A percentile compares a stretch with the other conserved stretches of the same genome.
These are phyloP conservation scores for Plasmodium coatneyi DNA, from an alignment of 169 alveolate genomes.

Conservation along the genomic window DNA sequence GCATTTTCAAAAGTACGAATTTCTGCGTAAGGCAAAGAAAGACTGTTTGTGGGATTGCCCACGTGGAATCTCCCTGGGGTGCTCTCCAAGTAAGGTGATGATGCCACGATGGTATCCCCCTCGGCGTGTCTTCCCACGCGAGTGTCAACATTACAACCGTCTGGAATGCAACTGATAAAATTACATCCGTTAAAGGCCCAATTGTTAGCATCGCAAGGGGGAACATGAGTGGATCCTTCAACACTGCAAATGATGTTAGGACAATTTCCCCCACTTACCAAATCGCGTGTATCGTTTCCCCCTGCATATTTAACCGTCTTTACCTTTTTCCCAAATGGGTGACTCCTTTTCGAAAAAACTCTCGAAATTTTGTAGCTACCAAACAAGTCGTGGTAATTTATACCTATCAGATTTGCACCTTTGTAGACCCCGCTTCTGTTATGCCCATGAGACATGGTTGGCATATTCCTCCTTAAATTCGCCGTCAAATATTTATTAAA, in stretches of 20 bases:
- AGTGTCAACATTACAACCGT: neutral
- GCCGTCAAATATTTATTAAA: conserved; percentile 32
- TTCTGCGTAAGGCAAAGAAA: neutral
- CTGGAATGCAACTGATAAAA: neutral
- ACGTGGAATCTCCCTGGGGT: neutral
- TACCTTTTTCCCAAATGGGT: neutral
- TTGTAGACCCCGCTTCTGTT: neutral
- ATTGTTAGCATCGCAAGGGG: neutral
- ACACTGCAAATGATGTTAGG: no score
- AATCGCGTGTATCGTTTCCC: neutral
- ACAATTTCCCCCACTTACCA: neutral
- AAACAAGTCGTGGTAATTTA: conserved; percentile 49
- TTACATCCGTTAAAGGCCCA: neutral
- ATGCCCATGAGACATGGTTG: conserved; percentile 7
- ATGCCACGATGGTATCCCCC: neutral
- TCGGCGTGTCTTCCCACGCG: neutral
- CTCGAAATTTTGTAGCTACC: conserved; percentile 23
- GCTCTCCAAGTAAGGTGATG: neutral
- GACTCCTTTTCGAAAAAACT: conserved; percentile 18
- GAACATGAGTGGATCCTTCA: neutral
- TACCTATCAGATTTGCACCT: conserved; percentile 13
- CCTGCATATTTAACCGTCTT: neutral
- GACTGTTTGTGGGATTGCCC: neutral
- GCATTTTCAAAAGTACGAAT: neutral
- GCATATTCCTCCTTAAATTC: conserved; percentile 2